Evolutionary conservation across 441 rosid genomes (phyloP), one percentile per base, ranked within the genome.

Genomic region (Cnidoscolus chayamansa): DNA sequence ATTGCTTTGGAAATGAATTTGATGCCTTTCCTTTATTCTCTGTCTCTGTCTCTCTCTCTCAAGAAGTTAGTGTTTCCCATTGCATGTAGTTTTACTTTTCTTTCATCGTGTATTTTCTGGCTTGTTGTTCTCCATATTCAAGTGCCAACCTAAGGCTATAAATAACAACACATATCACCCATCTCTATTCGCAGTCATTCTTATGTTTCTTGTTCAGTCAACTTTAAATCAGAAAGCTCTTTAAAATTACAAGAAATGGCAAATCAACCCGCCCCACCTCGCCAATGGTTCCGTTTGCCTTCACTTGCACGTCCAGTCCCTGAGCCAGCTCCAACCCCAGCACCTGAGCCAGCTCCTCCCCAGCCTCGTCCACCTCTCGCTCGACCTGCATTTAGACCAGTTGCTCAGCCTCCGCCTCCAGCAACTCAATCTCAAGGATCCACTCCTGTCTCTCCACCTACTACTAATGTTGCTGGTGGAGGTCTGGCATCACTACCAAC

Each of bases 261-360:
- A 55, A 75, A 70, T 81, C 88, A 78, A 74, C 85, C 68, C 32
- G 76, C 79, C 8, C 11, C 25, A 19, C 0, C 86, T 67, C 88
- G 90, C 57, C 86, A 83, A n/a, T 86, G 90, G 90, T 79, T 81
- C 48, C 92, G 92, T 71, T 77, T 83, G 63, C 62, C 80, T 31
- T 84, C 89, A 51, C 51, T 85, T 10, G 76, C 78, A 16, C 89
- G 89, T 37, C 78, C 87, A 8, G 32, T 32, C 2, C 57, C 72
- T 20, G 63, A 73, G 32, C 68, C 81, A 35, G 19, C 77, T 12
- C 67, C 81, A 11, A 61, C 79, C 20, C 79, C 76, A 30, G 20
- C 73, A 49, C 82, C 85, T 0, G 78, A 65, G 61, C 76, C 73
- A 15, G 67, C 74, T 10, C 65, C 78, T 70, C 65, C 71, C 31